Evolutionary conservation across 805 yeast species (phyloP).

Genomic region (Saturnispora mendoncae): DNA sequence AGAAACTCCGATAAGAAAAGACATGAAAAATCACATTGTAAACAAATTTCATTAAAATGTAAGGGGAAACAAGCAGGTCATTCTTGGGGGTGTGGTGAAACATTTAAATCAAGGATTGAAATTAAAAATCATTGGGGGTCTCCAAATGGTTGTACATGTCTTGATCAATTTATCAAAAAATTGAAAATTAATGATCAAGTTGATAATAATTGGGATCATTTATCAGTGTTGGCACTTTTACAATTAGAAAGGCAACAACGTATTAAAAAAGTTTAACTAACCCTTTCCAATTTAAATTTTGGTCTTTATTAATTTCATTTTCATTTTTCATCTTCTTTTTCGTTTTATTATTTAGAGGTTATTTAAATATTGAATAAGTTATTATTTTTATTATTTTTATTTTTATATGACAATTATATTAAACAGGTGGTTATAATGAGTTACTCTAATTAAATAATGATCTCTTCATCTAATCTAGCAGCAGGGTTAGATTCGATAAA

Average conservation of each 20-base stretch:
- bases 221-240: conserved; percentile 1
- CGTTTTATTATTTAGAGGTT: no score
- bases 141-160: conserved; percentile 1
- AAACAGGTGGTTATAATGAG: no score
- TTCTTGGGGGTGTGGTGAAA: conserved; percentile 10
- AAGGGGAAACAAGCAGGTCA: conserved; percentile 1
- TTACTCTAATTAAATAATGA: conserved; percentile 26
- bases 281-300: not conserved
- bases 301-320: not conserved
- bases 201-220: not conserved
- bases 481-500: conserved; percentile 96
- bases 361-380: no score
- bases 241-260: conserved; percentile 8
- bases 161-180: conserved; percentile 4
- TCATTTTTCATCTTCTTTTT: not conserved
- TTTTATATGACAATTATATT: not conserved
- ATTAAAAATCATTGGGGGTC: conserved; percentile 12
- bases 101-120: conserved; percentile 1
- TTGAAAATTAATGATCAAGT: not conserved
- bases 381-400: not conserved
- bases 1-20: conserved; percentile 13
- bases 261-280: not conserved
- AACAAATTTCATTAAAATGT: conserved; percentile 3
- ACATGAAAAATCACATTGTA: conserved; percentile 11
- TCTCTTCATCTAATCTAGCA: conserved; percentile 84